A percentile compares a stretch with the other conserved stretches of the same genome.
phyloP scores from a whole-genome alignment of 1,284 basidiomycete species.

The Fomitiporia mediterranea region DNA sequence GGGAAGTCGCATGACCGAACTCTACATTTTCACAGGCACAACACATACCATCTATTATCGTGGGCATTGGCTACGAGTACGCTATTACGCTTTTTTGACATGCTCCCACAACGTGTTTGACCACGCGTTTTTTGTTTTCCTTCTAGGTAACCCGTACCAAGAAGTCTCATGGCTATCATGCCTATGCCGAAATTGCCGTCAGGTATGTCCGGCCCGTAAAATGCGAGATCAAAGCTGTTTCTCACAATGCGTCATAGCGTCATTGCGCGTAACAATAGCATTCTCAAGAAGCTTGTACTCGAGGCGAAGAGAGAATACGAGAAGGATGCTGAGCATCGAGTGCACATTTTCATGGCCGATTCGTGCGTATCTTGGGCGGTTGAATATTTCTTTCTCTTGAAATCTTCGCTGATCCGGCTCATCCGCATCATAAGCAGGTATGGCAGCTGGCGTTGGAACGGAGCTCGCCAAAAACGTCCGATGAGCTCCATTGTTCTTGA shows the following conservation, averaged over 20 bases:
- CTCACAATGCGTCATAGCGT: constrained; percentile 45
- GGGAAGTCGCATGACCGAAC: constrained; percentile 7
- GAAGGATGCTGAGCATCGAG: constrained; percentile 81
- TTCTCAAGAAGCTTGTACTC: constrained; percentile 76
- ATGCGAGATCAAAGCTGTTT: constrained; percentile 4
- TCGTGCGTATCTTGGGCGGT: constrained; percentile 48
- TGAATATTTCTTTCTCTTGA: background rate
- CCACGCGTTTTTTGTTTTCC: constrained; percentile 24
- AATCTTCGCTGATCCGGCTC: constrained; percentile 4
- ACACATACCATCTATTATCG: constrained; percentile 83
- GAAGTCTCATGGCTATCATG: constrained; percentile 66
- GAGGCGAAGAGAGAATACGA: constrained; percentile 84
- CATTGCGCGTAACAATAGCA: constrained; percentile 78
- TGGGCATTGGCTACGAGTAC: constrained; percentile 78
- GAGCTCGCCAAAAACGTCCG: constrained; percentile 77
- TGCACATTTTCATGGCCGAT: constrained; percentile 83
- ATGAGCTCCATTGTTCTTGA: constrained; percentile 85
- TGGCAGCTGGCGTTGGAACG: constrained; percentile 79
- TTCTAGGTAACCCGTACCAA: constrained; percentile 72
- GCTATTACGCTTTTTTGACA: constrained; percentile 26
- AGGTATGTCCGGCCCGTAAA: constrained; percentile 42
- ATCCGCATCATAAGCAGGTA: constrained; percentile 45
- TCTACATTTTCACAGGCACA: constrained; percentile 47
- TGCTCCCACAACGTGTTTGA: background rate
- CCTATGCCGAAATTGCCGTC: constrained; percentile 68